Base-by-base conservation (phyloP, 140 eudicot species). In the Flaveria floridana region DNA sequence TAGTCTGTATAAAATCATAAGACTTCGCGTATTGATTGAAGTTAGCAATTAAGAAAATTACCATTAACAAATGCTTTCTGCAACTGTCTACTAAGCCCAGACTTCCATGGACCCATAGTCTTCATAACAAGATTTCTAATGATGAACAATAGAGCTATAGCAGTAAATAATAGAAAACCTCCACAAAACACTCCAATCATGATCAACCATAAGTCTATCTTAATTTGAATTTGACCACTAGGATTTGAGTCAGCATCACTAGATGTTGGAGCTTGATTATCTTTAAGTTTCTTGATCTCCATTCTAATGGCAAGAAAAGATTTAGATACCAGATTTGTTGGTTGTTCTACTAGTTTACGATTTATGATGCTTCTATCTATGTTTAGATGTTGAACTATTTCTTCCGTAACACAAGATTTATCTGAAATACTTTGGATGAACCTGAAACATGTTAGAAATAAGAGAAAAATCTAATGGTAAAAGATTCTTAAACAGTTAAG, bases 51-150 rank as follows among this genome's bases (percentile, higher is more conserved):
- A 14, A 48, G 55, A 13, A 48, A 48, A 48, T 77, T 79, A 88
- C 98, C 98, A 2, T 89, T 88, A 58, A 91, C 84, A 81, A 95
- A 91, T 63, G 99, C 96, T 77, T 95, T 89, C 74, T 88, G 97
- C 86, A 95, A 75, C 76, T 95, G 99, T 16, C 91, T 94, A 80
- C 92, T 87, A 53, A 95, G 73, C 68, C 92, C 92, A 26, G 89
- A 85, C 83, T 82, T 91, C 96, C 96, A 94, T 63, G 99, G 97
- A 70, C 78, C 80, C 6, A 87, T 85, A 9, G 85, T 76, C 51
- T 19, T 84, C 25, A 76, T 87, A 19, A 84, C 85, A 46, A 76
- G 86, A 62, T 78, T 81, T 72, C 85, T 82, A 53, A 70, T 81
- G 26, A 85, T 47, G 51, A 82, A 28, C 50, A 84, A 81, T 19